A percentile compares a stretch with the other conserved stretches of the same genome.
Evolutionary conservation across 306 rosid species (phyloP).

Genomic region (Lupinus albus): DNA sequence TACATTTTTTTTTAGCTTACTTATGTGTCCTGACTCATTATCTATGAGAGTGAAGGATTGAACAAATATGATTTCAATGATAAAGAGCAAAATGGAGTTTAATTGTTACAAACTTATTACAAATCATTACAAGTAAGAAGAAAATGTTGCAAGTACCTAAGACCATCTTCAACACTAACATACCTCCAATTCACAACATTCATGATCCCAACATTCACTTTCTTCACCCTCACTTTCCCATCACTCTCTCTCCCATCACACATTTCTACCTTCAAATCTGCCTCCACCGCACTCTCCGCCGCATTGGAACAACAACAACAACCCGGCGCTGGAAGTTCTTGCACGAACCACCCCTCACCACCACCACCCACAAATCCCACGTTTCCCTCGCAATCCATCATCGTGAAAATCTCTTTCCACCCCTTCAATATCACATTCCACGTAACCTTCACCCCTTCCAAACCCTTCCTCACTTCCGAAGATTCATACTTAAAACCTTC

Average conservation of each 20-base stretch:
- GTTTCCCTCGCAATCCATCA: constrained; percentile 62
- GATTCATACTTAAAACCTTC: neutral
- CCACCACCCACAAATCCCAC: constrained; percentile 36
- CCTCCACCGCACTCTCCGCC: constrained; percentile 55
- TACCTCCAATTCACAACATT: constrained; percentile 65
- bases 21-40: too few relatives aligned
- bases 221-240: constrained; percentile 38
- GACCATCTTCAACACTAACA: constrained; percentile 58
- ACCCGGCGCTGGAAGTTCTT: constrained; percentile 59
- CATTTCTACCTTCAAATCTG: constrained; percentile 57
- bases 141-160: constrained; percentile 68
- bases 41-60: neutral
- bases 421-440: constrained; percentile 71
- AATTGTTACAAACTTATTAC: neutral
- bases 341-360: constrained; percentile 57
- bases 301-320: constrained; percentile 57
- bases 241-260: neutral
- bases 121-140: constrained; percentile 33
- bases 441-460: constrained; percentile 50
- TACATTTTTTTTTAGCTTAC: too few relatives aligned
- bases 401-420: constrained; percentile 61
- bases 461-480: neutral
- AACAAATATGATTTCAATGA: neutral
- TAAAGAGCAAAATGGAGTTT: neutral
- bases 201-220: constrained; percentile 60